Evolutionary conservation across 2,329 filamentous ascomycete species (phyloP), one percentile per base, ranked within the genome.

Genomic region (Colletotrichum destructivum): DNA sequence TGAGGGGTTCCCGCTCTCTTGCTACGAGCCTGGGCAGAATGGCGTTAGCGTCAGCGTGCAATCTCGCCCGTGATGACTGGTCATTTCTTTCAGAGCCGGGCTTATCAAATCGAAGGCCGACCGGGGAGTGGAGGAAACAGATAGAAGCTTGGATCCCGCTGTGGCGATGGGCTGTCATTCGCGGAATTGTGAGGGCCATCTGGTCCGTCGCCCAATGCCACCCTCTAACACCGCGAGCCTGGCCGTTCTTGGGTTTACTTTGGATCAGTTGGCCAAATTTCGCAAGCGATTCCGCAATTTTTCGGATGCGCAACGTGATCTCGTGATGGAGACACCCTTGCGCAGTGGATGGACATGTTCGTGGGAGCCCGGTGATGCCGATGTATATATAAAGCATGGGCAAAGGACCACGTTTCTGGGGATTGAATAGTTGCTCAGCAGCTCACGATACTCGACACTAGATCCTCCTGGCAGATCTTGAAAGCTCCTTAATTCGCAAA

Each of bases 301-400:
- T 13, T 15, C 44, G 12, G 2, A 18, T 18, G 4, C 51, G n/a
- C 1, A 21, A 40, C 6, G 31, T 54, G 15, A 55, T 64, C 21
- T 40, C 18, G 46, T 63, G 65, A 60, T n/a, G 9, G 9, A 15
- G n/a, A 4, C 16, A n/a, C 16, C 35, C 46, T 23, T 42, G 69
- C n/a, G 5, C 2, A 3, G 18, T 9, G 46, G 46, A 55, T 44
- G 59, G 46, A 55, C 42, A 38, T 47, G n/a, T 15, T 18, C 11
- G 16, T 38, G 54, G 40, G 6, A 40, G n/a, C 40, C 2, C 31
- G 31, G 31, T 23, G 31, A 49, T 21, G 60, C 26, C 55, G 52
- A 59, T 64, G 46, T 60, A 63, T 70, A 66, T 56, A 72, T 31
- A 69, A 21, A 46, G 12, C 18, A n/a, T 18, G 18, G 26, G 21